Evolutionary conservation across 306 rosid species (phyloP), one percentile per base, ranked within the genome.

Genomic region (Fragaria nilgerrensis): DNA sequence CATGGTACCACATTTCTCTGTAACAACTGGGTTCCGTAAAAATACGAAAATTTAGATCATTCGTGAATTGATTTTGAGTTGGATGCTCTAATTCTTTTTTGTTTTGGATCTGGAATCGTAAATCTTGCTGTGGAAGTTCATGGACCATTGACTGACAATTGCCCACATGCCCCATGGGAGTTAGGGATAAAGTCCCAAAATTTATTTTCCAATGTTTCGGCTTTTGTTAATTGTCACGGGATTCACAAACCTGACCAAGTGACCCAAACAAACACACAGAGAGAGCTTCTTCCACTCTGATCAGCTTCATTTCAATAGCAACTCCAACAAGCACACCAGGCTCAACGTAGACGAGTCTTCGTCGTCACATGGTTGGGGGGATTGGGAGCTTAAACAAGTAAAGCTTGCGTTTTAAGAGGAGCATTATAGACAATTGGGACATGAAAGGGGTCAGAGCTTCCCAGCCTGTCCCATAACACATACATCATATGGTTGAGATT

Each of bases 391-490:
- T 62, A 58, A 41, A 15, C 41, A 62, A 62, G 70, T 36, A 34
- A 20, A 29, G 15, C 2, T 58, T 41, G n/a, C 2, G 20, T 0
- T 7, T 34, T 15, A 47, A 9, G 10, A 62, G 37, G 36, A 34
- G 22, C 72, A 12, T 58, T 32, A 44, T 55, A 37, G 19, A 83
- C 58, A 25, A 59, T 74, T 25, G 74, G 79, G 81, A 84, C 90
- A 72, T 70, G 65, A 72, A 79, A 61, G 83, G 70, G 77, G 72
- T 19, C 84, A 23, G 82, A 84, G 84, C 82, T 82, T 61, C 89
- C 89, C 91, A 88, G 89, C 82, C 86, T 87, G 90, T 87, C 91
- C 84, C 82, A 72, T 76, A 70, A 79, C 47, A 2, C 70, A 9
- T 2, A 15, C 25, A 65, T 11, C 84, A 62, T 61, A 74, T 75